A percentile compares a stretch with the other conserved stretches of the same genome.
phyloP scores from a whole-genome alignment of 2,329 filamentous ascomycete species.

The Diplodia scrobiculata region DNA sequence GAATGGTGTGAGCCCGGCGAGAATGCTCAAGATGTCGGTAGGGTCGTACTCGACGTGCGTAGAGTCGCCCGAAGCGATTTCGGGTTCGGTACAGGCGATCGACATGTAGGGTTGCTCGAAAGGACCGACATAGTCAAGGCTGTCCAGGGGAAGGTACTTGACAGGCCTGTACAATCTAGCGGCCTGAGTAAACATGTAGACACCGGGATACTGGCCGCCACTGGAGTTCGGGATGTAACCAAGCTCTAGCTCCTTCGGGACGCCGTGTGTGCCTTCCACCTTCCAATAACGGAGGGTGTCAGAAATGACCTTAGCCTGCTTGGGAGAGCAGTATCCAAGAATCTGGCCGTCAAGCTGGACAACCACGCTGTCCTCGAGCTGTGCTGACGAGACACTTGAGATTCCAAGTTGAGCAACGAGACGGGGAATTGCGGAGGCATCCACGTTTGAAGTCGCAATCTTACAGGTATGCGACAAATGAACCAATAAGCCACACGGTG shows the following conservation, averaged over 20 bases:
- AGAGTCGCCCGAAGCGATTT: constrained; percentile 83
- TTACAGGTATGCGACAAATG: constrained; percentile 94
- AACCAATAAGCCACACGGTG: constrained; percentile 90
- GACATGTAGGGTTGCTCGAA: constrained; percentile 99
- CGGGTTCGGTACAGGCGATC: constrained; percentile 85
- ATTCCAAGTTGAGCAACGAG: constrained; percentile 80
- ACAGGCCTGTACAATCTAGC: constrained; percentile 88
- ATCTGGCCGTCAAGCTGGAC: constrained; percentile 90
- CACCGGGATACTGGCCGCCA: constrained; percentile 91
- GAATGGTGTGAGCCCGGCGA: constrained; percentile 98
- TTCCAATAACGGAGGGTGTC: constrained; percentile 95
- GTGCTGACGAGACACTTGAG: constrained; percentile 72
- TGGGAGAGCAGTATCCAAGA: constrained; percentile 84
- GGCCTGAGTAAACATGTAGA: constrained; percentile 87
- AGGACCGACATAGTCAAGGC: constrained; percentile 84
- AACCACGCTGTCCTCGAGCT: constrained; percentile 78
- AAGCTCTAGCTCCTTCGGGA: constrained; percentile 85
- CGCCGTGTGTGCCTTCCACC: constrained; percentile 77
- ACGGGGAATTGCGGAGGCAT: constrained; percentile 73
- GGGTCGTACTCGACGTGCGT: constrained; percentile 94
- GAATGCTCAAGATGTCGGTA: constrained; percentile 94
- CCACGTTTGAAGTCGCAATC: constrained; percentile 73
- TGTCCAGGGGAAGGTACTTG: constrained; percentile 85
- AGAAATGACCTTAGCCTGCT: constrained; percentile 76
- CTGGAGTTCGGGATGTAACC: constrained; percentile 86